These are phyloP conservation scores for Xylaria cubensis DNA, from an alignment of 495 filamentous ascomycete genomes.

Conservation along the genomic window DNA sequence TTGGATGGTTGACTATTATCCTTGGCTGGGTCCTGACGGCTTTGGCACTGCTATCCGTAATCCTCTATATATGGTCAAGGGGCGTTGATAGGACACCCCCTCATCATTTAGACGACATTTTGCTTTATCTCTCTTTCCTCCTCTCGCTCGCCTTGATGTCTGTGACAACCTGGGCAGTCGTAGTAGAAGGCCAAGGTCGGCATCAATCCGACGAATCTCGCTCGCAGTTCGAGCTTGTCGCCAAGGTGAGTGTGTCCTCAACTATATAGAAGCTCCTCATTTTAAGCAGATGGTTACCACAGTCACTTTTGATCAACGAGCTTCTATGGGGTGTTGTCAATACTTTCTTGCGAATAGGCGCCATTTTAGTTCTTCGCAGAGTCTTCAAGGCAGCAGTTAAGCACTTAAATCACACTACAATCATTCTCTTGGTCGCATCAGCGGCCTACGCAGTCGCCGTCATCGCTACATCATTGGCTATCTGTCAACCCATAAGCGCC, in stretches of 20 bases:
- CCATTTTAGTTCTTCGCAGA: constrained; percentile 5
- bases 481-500: constrained; percentile 10
- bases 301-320: constrained; percentile 18
- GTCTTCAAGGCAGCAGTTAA: background rate
- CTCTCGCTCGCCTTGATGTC: constrained; percentile 5
- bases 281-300: background rate
- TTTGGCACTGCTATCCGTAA: constrained; percentile 1
- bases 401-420: background rate
- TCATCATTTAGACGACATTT: background rate
- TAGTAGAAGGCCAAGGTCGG: constrained; percentile 14
- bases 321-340: constrained; percentile 10
- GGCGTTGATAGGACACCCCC: background rate
- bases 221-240: constrained; percentile 13
- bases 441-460: constrained; percentile 4
- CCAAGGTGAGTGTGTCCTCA: background rate
- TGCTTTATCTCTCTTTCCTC: constrained; percentile 3
- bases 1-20: constrained; percentile 9
- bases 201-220: constrained; percentile 7
- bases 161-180: constrained; percentile 11
- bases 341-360: constrained; percentile 3
- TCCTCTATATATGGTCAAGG: constrained; percentile 6
- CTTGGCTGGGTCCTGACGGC: constrained; percentile 9
- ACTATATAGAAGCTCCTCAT: background rate
- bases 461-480: background rate
- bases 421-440: background rate